Evolutionary conservation across 2,329 filamentous ascomycete species (phyloP).

Genomic region (Trichoderma breve): DNA sequence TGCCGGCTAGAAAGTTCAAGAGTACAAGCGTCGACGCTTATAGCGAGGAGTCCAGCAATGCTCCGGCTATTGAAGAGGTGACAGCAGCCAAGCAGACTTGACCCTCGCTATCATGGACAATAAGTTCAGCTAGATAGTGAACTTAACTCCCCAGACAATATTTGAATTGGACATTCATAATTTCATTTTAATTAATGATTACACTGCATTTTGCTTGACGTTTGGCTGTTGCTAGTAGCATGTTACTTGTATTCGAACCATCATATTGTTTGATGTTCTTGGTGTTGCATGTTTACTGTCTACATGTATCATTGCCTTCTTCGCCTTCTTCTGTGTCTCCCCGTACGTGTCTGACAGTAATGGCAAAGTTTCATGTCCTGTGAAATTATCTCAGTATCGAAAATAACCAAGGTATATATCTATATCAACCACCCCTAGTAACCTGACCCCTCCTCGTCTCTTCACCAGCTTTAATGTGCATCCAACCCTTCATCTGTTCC

Average conservation of each 20-base stretch:
- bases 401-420: neutral
- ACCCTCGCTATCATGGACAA: neutral
- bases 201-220: neutral
- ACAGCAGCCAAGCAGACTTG: neutral
- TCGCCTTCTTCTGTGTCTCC: neutral
- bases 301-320: neutral
- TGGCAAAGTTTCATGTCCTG: neutral
- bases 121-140: too few relatives aligned
- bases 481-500: neutral
- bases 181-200: neutral
- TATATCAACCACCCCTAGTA: neutral
- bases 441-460: neutral
- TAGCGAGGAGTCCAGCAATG: neutral
- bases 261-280: too few relatives aligned
- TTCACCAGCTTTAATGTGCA: neutral
- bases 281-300: neutral
- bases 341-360: neutral
- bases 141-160: neutral
- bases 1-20: slow-evolving; percentile 33
- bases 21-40: neutral
- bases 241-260: neutral
- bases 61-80: neutral
- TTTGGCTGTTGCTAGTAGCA: neutral
- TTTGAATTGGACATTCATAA: neutral
- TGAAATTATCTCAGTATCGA: neutral